Percentiles rank a stretch among this genome's conserved stretches.
Evolutionary conservation across 805 yeast species (phyloP).

Genomic region (Candida xiaguanensis): DNA sequence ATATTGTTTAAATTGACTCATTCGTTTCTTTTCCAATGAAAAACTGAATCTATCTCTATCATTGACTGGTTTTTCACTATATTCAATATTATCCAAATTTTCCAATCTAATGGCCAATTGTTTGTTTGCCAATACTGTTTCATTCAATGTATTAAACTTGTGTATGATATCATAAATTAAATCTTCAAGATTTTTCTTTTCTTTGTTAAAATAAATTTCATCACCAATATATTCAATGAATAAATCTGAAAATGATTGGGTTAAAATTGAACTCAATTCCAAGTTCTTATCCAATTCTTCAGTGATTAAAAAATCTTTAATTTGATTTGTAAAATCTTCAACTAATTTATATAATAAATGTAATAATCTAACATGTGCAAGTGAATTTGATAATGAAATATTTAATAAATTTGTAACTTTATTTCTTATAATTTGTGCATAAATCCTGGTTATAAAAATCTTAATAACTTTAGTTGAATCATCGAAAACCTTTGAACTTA

Average conservation of each 20-base stretch:
- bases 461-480: constrained; percentile 66
- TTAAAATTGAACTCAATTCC: constrained; percentile 50
- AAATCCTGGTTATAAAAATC: constrained; percentile 69
- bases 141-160: constrained; percentile 39
- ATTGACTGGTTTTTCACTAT: constrained; percentile 10
- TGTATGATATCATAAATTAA: constrained; percentile 44
- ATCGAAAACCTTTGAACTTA: constrained; percentile 70
- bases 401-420: constrained; percentile 56
- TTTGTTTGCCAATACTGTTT: constrained; percentile 31
- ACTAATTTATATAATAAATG: constrained; percentile 62
- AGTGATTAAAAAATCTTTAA: constrained; percentile 56
- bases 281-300: constrained; percentile 46
- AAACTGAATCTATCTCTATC: constrained; percentile 32
- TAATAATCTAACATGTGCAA: constrained; percentile 74
- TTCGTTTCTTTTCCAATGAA: constrained; percentile 39
- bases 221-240: constrained; percentile 69
- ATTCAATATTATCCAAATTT: constrained; percentile 28
- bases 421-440: constrained; percentile 65
- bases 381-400: constrained; percentile 58
- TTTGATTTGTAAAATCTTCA: constrained; percentile 56
- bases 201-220: constrained; percentile 64
- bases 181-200: constrained; percentile 63
- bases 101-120: constrained; percentile 30
- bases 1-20: constrained; percentile 52
- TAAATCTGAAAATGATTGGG: constrained; percentile 68